phyloP scores from a whole-genome alignment of 108 stramenopile genomes.

The Discostella pseudostelligera region DNA sequence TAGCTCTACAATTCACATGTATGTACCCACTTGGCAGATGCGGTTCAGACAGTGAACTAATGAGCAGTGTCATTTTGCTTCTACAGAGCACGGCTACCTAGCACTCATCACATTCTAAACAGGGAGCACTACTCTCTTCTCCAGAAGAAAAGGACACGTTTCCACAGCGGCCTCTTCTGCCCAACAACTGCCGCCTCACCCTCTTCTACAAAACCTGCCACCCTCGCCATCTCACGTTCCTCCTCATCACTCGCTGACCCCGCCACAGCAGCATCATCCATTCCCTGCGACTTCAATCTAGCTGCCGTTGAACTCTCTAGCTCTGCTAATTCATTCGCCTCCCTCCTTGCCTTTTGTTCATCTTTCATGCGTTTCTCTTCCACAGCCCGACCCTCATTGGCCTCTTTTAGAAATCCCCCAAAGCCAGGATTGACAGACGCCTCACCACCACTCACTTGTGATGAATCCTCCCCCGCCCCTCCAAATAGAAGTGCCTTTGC shows the following conservation, averaged over 20 bases:
- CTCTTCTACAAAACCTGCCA: conserved; percentile 26
- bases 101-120: too few relatives aligned
- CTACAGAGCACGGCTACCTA: too few relatives aligned
- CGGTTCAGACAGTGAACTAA: too few relatives aligned
- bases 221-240: conserved; percentile 37
- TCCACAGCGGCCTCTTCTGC: conserved; percentile 37
- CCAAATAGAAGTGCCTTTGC: conserved; percentile 26
- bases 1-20: too few relatives aligned
- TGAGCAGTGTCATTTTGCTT: too few relatives aligned
- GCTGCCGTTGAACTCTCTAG: conserved; percentile 35
- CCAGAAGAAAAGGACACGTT: conserved; percentile 52
- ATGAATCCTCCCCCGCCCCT: neutral
- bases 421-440: conserved; percentile 32
- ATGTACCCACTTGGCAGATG: too few relatives aligned
- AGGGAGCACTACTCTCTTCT: conserved; percentile 34
- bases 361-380: conserved; percentile 16
- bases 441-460: conserved; percentile 7
- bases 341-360: conserved; percentile 27
- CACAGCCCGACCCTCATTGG: conserved; percentile 28
- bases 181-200: neutral
- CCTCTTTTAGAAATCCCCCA: conserved; percentile 43
- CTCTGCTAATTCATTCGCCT: conserved; percentile 35
- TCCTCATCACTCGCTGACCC: conserved; percentile 27
- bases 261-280: conserved; percentile 22
- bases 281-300: conserved; percentile 16